phyloP scores from a whole-genome alignment of 164 flowering plant genomes.

The Piper longum region DNA sequence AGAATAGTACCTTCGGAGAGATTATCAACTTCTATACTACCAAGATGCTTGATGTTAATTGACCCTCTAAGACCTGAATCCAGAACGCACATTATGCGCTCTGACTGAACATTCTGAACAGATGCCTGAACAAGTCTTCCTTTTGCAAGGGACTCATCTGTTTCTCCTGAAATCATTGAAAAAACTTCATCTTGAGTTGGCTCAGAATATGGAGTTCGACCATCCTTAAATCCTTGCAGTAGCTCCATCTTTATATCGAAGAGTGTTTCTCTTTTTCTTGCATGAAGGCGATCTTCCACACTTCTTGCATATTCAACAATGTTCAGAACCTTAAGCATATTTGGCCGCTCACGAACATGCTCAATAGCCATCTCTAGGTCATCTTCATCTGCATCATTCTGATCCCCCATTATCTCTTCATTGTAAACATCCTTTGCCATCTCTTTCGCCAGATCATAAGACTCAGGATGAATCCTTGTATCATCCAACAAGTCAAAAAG shows the following conservation, averaged over 20 bases:
- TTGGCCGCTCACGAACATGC: constrained; percentile 67
- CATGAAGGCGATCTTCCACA: constrained; percentile 12
- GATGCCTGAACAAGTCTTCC: constrained; percentile 82
- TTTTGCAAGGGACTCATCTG: constrained; percentile 67
- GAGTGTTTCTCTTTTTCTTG: constrained; percentile 52
- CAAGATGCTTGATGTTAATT: constrained; percentile 42
- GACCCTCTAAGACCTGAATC: constrained; percentile 87
- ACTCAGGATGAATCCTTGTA: constrained; percentile 94
- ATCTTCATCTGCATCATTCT: constrained; percentile 67
- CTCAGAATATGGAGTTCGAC: constrained; percentile 57
- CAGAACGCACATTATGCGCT: constrained; percentile 50
- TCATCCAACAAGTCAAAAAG: constrained; percentile 83
- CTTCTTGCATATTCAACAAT: constrained; percentile 34
- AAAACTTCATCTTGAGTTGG: constrained; percentile 82
- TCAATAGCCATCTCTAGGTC: constrained; percentile 80
- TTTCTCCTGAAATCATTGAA: constrained; percentile 84
- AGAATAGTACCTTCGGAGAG: constrained; percentile 49
- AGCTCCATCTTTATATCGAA: constrained; percentile 60
- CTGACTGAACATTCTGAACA: constrained; percentile 63
- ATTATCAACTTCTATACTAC: constrained; percentile 9
- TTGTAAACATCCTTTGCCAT: constrained; percentile 72
- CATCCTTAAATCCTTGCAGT: constrained; percentile 73
- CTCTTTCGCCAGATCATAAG: constrained; percentile 73
- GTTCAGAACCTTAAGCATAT: constrained; percentile 33
- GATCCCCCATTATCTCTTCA: constrained; percentile 32